A percentile compares a stretch with the other conserved stretches of the same genome.
phyloP scores from a whole-genome alignment of 1,139 yeast genomes.

The Yamadazyma friedrichii region DNA sequence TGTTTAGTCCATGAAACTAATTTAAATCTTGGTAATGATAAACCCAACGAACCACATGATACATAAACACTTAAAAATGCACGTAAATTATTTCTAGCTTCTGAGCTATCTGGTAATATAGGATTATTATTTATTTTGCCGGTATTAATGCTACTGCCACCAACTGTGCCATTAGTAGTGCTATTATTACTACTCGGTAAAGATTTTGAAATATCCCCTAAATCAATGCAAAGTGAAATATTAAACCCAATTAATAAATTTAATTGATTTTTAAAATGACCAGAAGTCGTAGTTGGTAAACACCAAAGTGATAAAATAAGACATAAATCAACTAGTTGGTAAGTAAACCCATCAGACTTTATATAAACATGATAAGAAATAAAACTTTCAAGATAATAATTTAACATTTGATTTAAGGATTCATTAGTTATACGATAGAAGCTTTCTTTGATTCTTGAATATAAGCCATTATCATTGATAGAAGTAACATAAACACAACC shows the following conservation, averaged over 20 bases:
- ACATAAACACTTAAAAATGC: constrained; percentile 47
- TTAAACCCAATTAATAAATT: constrained; percentile 44
- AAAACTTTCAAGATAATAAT: constrained; percentile 45
- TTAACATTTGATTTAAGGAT: constrained; percentile 38
- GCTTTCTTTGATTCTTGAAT: constrained; percentile 12
- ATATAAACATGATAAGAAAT: constrained; percentile 44
- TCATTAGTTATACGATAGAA: constrained; percentile 16
- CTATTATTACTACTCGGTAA: neutral
- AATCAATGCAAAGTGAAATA: constrained; percentile 47
- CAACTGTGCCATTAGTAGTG: no score
- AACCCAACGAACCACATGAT: constrained; percentile 49
- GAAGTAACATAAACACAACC: constrained; percentile 51
- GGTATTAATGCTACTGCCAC: no score
- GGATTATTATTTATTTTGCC: constrained; percentile 15
- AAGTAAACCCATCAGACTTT: constrained; percentile 41
- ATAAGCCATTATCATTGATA: constrained; percentile 37
- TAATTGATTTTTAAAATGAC: constrained; percentile 52
- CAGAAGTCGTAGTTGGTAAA: constrained; percentile 48
- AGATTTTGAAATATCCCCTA: constrained; percentile 35
- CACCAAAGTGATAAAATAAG: constrained; percentile 50
- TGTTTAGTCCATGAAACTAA: constrained; percentile 47
- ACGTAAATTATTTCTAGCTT: constrained; percentile 39
- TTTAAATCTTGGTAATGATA: constrained; percentile 49
- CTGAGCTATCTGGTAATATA: constrained; percentile 24
- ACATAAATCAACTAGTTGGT: constrained; percentile 41